Evolutionary conservation across 495 filamentous ascomycete species (phyloP), one percentile per base, ranked within the genome.

Genomic region (Trichoderma orchidacearum): DNA sequence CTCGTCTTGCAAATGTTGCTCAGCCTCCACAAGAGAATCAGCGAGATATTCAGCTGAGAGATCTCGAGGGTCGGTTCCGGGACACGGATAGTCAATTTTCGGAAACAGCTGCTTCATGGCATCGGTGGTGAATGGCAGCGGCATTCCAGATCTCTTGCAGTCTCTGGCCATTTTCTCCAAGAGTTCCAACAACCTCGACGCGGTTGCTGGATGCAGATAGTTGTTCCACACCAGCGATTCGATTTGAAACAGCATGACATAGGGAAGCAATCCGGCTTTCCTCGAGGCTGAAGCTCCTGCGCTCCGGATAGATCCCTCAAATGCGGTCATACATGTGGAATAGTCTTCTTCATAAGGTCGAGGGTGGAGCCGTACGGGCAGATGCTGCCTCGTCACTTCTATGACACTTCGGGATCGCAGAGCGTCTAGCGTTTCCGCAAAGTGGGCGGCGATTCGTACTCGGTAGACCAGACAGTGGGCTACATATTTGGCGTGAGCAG

Each of bases 141-240:
- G 51, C 8, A 59, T 59, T 11, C 58, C 60, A 2, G 59, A 50
- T 0, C 18, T 17, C 45, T 72, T 61, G 1, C 48, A 55, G 3
- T 30, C 15, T 0, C 32, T 5, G 31, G 62, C 64, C 0, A 50
- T 17, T 2, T 4, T 3, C 1, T 25, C 57, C 0, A 68, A 45
- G 13, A 18, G 36, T 5, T n/a, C 12, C 18, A 82, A 60, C 0
- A 85, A 59, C 2, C 38, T 35, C 7, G 61, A 25, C 8, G 80
- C 73, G 3, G 63, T 74, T 0, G 36, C 35, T 8, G 80, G 79
- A 12, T 76, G 59, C 2, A 85, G 69, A 56, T 74, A 75, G 8
- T 70, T 68, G 58, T 83, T 81, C 54, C 71, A 66, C 5, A 75
- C 73, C 5, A 85, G 66, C 18, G 72, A 75, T 52, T 82, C 72